phyloP scores from a whole-genome alignment of 139 green algal genomes.

The Chlamydomonas urium region DNA sequence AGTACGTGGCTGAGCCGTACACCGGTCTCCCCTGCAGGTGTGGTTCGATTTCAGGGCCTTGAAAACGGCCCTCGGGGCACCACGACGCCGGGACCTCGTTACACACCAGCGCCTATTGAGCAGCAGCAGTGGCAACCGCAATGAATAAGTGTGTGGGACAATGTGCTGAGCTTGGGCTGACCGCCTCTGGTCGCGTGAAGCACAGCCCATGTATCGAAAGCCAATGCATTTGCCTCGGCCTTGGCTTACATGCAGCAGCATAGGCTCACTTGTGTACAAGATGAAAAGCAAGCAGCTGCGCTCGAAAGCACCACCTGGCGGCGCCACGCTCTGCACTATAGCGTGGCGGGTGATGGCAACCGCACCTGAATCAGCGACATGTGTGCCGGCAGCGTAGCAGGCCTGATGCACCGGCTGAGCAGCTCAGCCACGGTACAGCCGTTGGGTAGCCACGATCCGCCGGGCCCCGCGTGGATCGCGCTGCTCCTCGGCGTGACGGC shows the following conservation, averaged over 20 bases:
- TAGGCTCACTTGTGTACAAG: not conserved
- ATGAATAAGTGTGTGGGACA: not conserved
- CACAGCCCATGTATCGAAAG: not conserved
- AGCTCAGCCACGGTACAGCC: not conserved
- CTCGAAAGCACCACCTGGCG: not conserved
- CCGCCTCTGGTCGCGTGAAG: not conserved
- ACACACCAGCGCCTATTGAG: not conserved
- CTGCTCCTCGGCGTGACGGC: not conserved
- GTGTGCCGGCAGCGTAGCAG: not conserved
- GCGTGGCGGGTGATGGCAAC: no score
- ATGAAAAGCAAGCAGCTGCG: not conserved
- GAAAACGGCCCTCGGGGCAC: slow-evolving; percentile 1
- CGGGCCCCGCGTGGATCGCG: not conserved
- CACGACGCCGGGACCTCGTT: not conserved
- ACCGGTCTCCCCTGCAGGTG: not conserved
- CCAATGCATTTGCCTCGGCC: not conserved
- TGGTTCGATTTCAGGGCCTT: not conserved
- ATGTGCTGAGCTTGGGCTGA: not conserved
- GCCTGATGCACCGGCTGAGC: not conserved
- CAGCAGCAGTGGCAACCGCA: not conserved
- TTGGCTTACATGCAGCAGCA: not conserved
- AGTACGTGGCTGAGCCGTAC: not conserved
- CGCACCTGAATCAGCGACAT: slow-evolving; percentile 1
- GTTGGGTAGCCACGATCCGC: not conserved
- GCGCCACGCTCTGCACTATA: not conserved